Percentiles rank a stretch among this genome's conserved stretches.
phyloP scores from a whole-genome alignment of 768 basidiomycete species.

The Rhizopogon salebrosus region DNA sequence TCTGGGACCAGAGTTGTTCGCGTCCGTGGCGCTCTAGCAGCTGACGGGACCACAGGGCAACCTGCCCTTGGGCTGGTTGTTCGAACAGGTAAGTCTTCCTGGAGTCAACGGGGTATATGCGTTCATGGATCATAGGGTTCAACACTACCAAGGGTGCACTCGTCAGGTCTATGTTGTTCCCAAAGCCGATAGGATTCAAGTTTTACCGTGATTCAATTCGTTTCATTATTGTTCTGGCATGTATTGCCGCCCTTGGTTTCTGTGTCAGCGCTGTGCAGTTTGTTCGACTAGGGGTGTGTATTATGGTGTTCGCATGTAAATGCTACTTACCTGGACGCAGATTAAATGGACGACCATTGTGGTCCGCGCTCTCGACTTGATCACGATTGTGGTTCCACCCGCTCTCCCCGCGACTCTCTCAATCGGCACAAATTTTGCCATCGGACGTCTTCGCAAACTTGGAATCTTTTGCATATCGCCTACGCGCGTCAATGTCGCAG shows the following conservation, averaged over 20 bases:
- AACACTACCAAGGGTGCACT: slow-evolving; percentile 97
- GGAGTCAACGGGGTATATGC: not conserved
- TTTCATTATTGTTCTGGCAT: slow-evolving; percentile 87
- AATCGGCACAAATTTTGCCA: slow-evolving; percentile 95
- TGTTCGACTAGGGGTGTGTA: slow-evolving; percentile 75
- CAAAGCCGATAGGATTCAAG: slow-evolving; percentile 97
- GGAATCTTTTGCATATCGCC: slow-evolving; percentile 97
- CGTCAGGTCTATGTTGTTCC: slow-evolving; percentile 96
- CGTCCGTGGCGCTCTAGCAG: slow-evolving; percentile 57
- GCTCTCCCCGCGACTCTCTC: slow-evolving; percentile 95
- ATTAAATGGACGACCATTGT: slow-evolving; percentile 87
- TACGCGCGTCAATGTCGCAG: slow-evolving; percentile 89
- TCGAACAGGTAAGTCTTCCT: slow-evolving; percentile 60
- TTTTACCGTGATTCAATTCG: slow-evolving; percentile 91
- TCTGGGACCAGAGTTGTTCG: slow-evolving; percentile 89
- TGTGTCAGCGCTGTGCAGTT: slow-evolving; percentile 90
- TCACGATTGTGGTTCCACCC: slow-evolving; percentile 96
- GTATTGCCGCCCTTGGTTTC: slow-evolving; percentile 90
- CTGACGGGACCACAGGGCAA: slow-evolving; percentile 45
- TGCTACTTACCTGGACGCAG: slow-evolving; percentile 31
- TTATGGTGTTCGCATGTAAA: slow-evolving; percentile 4
- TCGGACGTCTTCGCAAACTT: slow-evolving; percentile 76
- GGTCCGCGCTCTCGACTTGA: slow-evolving; percentile 87
- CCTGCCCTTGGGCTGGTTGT: slow-evolving; percentile 81
- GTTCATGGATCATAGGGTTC: slow-evolving; percentile 54